These are phyloP conservation scores for Metschnikowia koreensis DNA, from an alignment of 805 yeast species.

Conservation along the genomic window DNA sequence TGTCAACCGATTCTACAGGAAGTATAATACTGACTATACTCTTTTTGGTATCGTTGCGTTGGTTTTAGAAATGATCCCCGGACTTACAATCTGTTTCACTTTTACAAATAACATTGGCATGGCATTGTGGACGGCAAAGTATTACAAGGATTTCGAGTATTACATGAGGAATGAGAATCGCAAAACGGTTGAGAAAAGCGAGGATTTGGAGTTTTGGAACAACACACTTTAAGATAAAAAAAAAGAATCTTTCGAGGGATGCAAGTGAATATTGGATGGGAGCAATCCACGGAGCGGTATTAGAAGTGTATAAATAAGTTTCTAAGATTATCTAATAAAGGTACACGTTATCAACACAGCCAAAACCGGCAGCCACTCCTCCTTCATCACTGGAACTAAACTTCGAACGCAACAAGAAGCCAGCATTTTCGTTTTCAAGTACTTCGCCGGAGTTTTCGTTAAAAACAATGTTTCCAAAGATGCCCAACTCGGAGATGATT, in stretches of 20 bases:
- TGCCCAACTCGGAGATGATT: constrained; percentile 86
- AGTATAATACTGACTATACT: constrained; percentile 38
- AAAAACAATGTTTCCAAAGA: constrained; percentile 81
- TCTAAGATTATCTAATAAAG: constrained; percentile 32
- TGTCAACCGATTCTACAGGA: constrained; percentile 34
- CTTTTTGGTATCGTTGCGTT: constrained; percentile 55
- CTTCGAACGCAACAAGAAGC: constrained; percentile 79
- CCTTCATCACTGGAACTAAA: constrained; percentile 89
- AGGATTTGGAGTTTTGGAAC: constrained; percentile 6
- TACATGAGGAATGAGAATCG: background rate
- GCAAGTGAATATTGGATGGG: too few relatives aligned
- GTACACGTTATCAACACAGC: constrained; percentile 86
- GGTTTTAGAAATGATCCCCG: constrained; percentile 53
- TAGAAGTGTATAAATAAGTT: background rate
- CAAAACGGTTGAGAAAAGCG: background rate
- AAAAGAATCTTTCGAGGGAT: too few relatives aligned
- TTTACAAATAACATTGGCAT: constrained; percentile 62
- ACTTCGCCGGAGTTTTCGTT: constrained; percentile 59
- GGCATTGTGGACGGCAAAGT: constrained; percentile 59
- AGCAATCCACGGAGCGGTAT: too few relatives aligned
- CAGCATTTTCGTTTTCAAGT: constrained; percentile 65
- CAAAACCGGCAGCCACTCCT: constrained; percentile 99
- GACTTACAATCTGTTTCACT: constrained; percentile 51
- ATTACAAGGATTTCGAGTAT: constrained; percentile 19
- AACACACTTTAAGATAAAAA: too few relatives aligned